These are phyloP conservation scores for Lathyrus tuberosus DNA, from an alignment of 306 rosid species.

Conservation along the genomic window DNA sequence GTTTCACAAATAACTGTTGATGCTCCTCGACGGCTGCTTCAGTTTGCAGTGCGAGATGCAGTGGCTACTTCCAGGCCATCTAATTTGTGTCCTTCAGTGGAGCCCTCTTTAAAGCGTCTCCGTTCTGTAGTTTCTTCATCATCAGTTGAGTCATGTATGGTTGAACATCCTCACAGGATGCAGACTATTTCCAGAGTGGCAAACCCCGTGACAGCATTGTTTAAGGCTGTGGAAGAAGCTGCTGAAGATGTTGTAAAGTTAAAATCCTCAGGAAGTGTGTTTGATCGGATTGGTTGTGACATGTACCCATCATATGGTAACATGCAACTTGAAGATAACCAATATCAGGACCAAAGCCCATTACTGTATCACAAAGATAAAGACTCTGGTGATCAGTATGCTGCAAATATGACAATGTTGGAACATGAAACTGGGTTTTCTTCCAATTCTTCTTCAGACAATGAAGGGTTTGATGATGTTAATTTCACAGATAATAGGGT, in stretches of 20 bases:
- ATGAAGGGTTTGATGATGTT: slow-evolving; percentile 68
- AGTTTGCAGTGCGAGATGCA: slow-evolving; percentile 92
- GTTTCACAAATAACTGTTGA: slow-evolving; percentile 58
- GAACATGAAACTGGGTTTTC: slow-evolving; percentile 63
- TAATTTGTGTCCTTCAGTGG: slow-evolving; percentile 42
- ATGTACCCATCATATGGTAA: slow-evolving; percentile 43
- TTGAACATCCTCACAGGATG: slow-evolving; percentile 56
- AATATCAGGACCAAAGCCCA: slow-evolving; percentile 50
- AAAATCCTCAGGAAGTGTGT: slow-evolving; percentile 72
- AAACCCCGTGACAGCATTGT: slow-evolving; percentile 75
- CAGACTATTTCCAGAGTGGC: slow-evolving; percentile 64
- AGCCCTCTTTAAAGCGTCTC: slow-evolving; percentile 76
- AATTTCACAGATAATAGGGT: slow-evolving; percentile 48
- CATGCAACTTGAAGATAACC: slow-evolving; percentile 54
- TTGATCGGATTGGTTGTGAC: slow-evolving; percentile 79
- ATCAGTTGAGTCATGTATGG: slow-evolving; percentile 49
- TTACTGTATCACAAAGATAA: slow-evolving; percentile 41
- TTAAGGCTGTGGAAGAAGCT: slow-evolving; percentile 91
- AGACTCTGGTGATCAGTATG: slow-evolving; percentile 51
- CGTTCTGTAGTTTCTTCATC: slow-evolving; percentile 83
- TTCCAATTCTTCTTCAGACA: slow-evolving; percentile 66
- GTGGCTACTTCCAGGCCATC: slow-evolving; percentile 66
- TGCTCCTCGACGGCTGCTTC: slow-evolving; percentile 83
- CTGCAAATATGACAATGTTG: slow-evolving; percentile 47
- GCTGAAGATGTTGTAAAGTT: slow-evolving; percentile 73